Conservation (phyloP, 176 grass and related monocot genomes). For the Elymus sibiricus region DNA sequence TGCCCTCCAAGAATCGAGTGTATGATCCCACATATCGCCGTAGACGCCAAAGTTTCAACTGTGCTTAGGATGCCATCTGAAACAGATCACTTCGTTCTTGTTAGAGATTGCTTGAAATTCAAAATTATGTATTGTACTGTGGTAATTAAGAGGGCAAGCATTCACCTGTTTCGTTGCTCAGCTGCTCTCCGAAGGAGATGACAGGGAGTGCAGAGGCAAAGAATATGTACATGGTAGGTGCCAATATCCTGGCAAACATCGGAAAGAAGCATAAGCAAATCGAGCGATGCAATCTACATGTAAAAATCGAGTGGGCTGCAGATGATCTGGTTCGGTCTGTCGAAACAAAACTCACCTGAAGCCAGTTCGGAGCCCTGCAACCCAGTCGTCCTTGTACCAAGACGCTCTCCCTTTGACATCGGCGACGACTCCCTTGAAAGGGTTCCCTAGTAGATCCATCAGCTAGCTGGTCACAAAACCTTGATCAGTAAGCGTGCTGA, state of each 20-base stretch:
- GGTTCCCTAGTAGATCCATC: conserved; percentile 50
- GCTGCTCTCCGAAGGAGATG: conserved; percentile 79
- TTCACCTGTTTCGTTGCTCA: conserved; percentile 69
- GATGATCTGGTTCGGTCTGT: not conserved
- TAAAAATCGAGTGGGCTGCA: not conserved
- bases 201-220: conserved; percentile 95
- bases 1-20: conserved; percentile 90
- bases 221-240: conserved; percentile 90
- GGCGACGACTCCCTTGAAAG: conserved; percentile 52
- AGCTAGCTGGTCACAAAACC: conserved; percentile 15
- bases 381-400: conserved; percentile 86
- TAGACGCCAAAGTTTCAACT: conserved; percentile 88
- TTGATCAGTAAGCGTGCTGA: not conserved
- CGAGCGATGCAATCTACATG: not conserved
- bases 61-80: conserved; percentile 73
- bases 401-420: conserved; percentile 64
- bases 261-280: conserved; percentile 15
- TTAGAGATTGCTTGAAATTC: not conserved
- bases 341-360: conserved; percentile 40
- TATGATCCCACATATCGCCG: conserved; percentile 83
- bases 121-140: not conserved
- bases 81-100: not conserved
- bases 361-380: conserved; percentile 42
- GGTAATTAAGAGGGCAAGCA: not conserved
- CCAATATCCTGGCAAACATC: conserved; percentile 70